phyloP scores from a whole-genome alignment of 495 filamentous ascomycete species.

The Penicillium roqueforti region DNA sequence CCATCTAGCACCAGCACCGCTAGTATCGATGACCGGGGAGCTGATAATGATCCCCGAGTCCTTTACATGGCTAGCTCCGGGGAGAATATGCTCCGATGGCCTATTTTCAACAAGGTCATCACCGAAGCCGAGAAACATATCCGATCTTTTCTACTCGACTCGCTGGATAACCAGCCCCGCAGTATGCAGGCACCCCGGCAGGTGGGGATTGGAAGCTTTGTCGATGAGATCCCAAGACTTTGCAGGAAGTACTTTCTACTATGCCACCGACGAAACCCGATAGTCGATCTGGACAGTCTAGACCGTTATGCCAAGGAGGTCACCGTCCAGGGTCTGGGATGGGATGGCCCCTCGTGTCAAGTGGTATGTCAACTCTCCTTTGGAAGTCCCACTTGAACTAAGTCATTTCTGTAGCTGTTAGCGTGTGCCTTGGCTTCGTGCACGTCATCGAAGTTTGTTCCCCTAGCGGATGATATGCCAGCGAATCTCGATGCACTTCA shows the following conservation, averaged over 20 bases:
- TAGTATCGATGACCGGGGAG: conserved; percentile 14
- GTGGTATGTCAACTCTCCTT: conserved; percentile 18
- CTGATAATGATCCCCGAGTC: conserved; percentile 22
- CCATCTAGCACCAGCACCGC: conserved; percentile 5
- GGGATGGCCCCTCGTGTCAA: conserved; percentile 28
- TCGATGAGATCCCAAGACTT: conserved; percentile 20
- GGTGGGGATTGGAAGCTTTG: conserved; percentile 10
- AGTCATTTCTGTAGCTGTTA: conserved; percentile 16
- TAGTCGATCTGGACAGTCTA: conserved; percentile 21
- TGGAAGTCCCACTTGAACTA: conserved; percentile 1
- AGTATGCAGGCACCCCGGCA: conserved; percentile 11
- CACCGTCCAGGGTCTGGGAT: conserved; percentile 23
- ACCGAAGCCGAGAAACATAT: conserved; percentile 23
- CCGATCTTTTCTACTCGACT: conserved; percentile 27
- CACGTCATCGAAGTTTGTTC: conserved; percentile 15
- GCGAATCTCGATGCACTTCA: conserved; percentile 19
- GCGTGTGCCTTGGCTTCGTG: conserved; percentile 25
- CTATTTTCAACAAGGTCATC: conserved; percentile 20
- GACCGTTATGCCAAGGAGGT: conserved; percentile 25
- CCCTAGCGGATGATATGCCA: conserved; percentile 11
- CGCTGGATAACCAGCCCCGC: conserved; percentile 14
- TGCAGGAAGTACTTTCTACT: conserved; percentile 20
- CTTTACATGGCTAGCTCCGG: conserved; percentile 25
- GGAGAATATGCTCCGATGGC: conserved; percentile 29
- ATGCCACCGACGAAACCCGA: conserved; percentile 21